These are phyloP conservation scores for Sporothrix brasiliensis DNA, from an alignment of 2,329 filamentous ascomycete species.

Conservation along the genomic window DNA sequence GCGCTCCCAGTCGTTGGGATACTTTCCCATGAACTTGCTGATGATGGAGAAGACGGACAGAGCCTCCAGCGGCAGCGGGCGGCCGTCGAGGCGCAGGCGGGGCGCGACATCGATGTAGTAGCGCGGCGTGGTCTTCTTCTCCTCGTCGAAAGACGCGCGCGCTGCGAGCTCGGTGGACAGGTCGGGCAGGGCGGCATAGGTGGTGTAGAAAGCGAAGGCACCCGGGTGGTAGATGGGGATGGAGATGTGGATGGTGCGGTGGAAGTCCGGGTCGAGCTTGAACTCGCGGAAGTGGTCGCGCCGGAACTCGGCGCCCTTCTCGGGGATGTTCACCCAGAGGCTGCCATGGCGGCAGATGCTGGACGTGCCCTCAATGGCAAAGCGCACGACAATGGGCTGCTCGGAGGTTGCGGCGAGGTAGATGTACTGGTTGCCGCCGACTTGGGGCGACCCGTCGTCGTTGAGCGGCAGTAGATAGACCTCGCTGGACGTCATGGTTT, in stretches of 20 bases:
- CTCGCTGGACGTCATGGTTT: conserved; percentile 66
- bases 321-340: conserved; percentile 94
- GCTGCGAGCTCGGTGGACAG: conserved; percentile 62
- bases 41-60: conserved; percentile 91
- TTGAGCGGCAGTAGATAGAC: conserved; percentile 89
- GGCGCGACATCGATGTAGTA: conserved; percentile 97
- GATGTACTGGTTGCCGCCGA: conserved; percentile 80
- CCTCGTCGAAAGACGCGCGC: conserved; percentile 50
- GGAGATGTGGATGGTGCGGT: conserved; percentile 85
- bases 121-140: conserved; percentile 68
- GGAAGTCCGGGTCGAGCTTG: conserved; percentile 93
- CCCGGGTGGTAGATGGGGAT: conserved; percentile 81
- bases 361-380: conserved; percentile 90
- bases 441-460: conserved; percentile 88
- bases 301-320: conserved; percentile 72
- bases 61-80: conserved; percentile 78
- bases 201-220: conserved; percentile 92
- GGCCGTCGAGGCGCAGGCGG: conserved; percentile 71
- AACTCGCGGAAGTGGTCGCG: conserved; percentile 82
- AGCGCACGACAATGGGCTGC: conserved; percentile 78
- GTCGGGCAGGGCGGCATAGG: conserved; percentile 82
- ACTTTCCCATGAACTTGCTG: conserved; percentile 97
- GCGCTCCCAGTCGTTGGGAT: conserved; percentile 85
- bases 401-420: conserved; percentile 77
- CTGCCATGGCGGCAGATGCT: conserved; percentile 94